Percentiles rank a stretch among this genome's conserved stretches.
Conservation (phyloP, 139 green algal species). For the Chlamydomonas sphaeroides region DNA sequence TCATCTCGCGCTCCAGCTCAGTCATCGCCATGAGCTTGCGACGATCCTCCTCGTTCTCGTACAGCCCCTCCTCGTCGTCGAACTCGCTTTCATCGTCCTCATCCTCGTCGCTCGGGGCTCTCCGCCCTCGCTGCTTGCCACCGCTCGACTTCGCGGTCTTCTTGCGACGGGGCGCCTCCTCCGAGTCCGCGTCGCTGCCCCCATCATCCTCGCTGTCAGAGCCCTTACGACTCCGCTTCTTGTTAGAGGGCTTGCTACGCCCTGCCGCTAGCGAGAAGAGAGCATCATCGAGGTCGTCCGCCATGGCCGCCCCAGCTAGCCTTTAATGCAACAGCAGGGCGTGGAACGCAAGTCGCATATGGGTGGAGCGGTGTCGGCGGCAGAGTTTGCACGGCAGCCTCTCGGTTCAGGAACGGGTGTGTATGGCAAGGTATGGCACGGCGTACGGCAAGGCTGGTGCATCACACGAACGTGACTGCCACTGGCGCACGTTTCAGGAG, state of each 20-base stretch:
- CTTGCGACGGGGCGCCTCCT: slow-evolving; percentile 22
- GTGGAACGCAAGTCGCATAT: too few relatives aligned
- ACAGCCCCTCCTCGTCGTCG: slow-evolving; percentile 61
- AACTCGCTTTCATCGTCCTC: slow-evolving; percentile 51
- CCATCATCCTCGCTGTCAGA: slow-evolving; percentile 29
- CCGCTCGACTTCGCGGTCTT: neutral
- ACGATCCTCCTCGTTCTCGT: slow-evolving; percentile 69
- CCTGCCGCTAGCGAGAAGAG: slow-evolving; percentile 25
- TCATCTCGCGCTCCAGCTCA: slow-evolving; percentile 75
- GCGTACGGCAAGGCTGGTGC: too few relatives aligned
- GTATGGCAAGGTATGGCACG: too few relatives aligned
- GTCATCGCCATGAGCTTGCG: slow-evolving; percentile 63
- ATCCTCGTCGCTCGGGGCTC: slow-evolving; percentile 37
- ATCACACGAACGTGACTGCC: too few relatives aligned
- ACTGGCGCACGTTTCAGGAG: too few relatives aligned
- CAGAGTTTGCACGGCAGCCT: too few relatives aligned
- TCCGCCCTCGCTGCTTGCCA: slow-evolving; percentile 2
- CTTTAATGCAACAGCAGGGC: too few relatives aligned
- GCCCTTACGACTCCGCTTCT: slow-evolving; percentile 23
- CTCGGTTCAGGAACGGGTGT: too few relatives aligned
- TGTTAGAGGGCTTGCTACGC: neutral
- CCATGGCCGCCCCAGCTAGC: too few relatives aligned
- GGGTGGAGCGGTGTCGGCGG: too few relatives aligned
- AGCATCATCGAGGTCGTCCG: slow-evolving; percentile 35
- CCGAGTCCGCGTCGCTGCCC: slow-evolving; percentile 15